Conservation (phyloP, 345 rosid genomes). For the Brassica incana region DNA sequence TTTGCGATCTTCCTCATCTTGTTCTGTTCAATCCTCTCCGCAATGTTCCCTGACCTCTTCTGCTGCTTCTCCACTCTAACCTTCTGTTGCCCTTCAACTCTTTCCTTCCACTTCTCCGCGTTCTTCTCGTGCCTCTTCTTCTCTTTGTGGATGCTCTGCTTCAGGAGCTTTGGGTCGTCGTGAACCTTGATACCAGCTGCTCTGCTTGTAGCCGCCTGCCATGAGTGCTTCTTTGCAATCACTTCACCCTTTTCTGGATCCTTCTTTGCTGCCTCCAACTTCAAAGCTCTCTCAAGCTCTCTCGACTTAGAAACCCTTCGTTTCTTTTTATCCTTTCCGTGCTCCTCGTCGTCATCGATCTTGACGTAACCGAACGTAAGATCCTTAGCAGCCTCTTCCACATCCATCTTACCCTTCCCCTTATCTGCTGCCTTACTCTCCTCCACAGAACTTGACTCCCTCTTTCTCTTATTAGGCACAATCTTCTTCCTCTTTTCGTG, state of each 20-base stretch:
- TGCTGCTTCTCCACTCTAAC: slow-evolving; percentile 71
- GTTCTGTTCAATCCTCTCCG: slow-evolving; percentile 66
- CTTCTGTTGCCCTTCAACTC: slow-evolving; percentile 62
- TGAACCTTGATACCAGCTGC: slow-evolving; percentile 85
- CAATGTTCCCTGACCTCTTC: slow-evolving; percentile 69
- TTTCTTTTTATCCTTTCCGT: slow-evolving; percentile 56
- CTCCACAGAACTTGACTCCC: slow-evolving; percentile 49
- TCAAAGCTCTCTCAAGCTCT: slow-evolving; percentile 71
- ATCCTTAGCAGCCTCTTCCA: slow-evolving; percentile 72
- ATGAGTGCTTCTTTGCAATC: slow-evolving; percentile 59
- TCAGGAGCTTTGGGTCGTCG: slow-evolving; percentile 76
- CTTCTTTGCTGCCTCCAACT: slow-evolving; percentile 64
- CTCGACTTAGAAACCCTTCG: slow-evolving; percentile 57
- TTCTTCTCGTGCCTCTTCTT: slow-evolving; percentile 73
- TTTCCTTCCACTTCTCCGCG: slow-evolving; percentile 83
- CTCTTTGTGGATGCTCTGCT: slow-evolving; percentile 70
- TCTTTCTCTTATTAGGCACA: slow-evolving; percentile 59
- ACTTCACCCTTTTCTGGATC: slow-evolving; percentile 75
- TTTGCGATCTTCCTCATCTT: slow-evolving; percentile 71
- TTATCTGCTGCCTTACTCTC: slow-evolving; percentile 41
- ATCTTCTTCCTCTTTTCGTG: slow-evolving; percentile 33
- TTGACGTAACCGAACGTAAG: slow-evolving; percentile 74
- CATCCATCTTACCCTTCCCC: slow-evolving; percentile 51
- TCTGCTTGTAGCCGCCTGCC: slow-evolving; percentile 75
- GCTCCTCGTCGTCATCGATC: slow-evolving; percentile 59